phyloP scores from a whole-genome alignment of 1,139 yeast species.

The Saccharomyces hybrid region DNA sequence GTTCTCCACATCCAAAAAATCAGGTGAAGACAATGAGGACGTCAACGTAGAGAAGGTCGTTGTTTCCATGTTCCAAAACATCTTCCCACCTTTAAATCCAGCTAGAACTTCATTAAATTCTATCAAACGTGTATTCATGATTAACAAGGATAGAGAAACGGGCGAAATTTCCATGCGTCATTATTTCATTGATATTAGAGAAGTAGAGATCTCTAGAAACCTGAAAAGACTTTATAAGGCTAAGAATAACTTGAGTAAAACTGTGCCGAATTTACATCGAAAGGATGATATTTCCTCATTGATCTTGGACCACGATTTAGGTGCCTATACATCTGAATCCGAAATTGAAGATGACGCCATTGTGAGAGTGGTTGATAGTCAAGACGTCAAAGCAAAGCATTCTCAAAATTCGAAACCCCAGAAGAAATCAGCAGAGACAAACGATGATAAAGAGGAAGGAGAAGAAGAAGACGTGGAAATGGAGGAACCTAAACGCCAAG shows the following conservation, averaged over 20 bases:
- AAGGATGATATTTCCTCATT: conserved; percentile 75
- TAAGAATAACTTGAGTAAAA: conserved; percentile 53
- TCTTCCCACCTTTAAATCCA: conserved; percentile 90
- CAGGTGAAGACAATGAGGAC: conserved; percentile 28
- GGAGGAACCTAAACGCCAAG: conserved; percentile 3
- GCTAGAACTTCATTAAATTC: conserved; percentile 62
- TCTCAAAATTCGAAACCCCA: background rate
- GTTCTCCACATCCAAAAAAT: conserved; percentile 39
- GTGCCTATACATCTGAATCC: conserved; percentile 77
- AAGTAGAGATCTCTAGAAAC: conserved; percentile 75
- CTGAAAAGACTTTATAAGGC: conserved; percentile 69
- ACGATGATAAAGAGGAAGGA: conserved; percentile 14
- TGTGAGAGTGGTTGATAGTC: conserved; percentile 57
- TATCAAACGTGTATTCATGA: conserved; percentile 77
- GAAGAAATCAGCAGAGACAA: conserved; percentile 1
- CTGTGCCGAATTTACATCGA: conserved; percentile 63
- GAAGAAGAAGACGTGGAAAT: conserved; percentile 18
- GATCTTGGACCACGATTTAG: conserved; percentile 70
- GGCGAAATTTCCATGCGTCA: conserved; percentile 80
- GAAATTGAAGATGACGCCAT: conserved; percentile 90
- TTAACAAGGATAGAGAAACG: conserved; percentile 63
- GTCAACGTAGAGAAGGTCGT: conserved; percentile 66
- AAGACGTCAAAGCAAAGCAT: conserved; percentile 22
- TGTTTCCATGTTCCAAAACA: conserved; percentile 86
- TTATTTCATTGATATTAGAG: conserved; percentile 78